Base-by-base conservation (phyloP, 1,139 yeast genomes). In the Diutina catenulata region DNA sequence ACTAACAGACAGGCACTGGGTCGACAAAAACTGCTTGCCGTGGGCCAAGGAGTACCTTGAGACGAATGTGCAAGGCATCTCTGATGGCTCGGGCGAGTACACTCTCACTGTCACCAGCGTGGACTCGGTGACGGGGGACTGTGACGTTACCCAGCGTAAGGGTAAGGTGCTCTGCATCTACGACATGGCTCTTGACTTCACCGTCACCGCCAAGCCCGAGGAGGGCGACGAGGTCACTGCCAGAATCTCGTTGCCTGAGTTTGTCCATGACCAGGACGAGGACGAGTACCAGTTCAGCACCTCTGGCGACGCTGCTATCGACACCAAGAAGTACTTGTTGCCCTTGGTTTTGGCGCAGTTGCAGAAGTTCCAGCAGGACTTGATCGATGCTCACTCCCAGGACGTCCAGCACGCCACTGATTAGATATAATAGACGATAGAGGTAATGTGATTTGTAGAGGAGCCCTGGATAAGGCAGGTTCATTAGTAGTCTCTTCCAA, bases 121-220 rank as follows among this genome's bases (percentile, higher is more conserved):
- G 9, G 64, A 62, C 28, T 59, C 73, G 3, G 63, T 80, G 13
- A 54, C 69, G 11, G 93, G 93, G 16, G 91, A 81, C 54, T 80
- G 91, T 49, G 83, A 80, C 47, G 88, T 81, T 11, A 76, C 84
- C 21, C 91, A 81, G 56, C 71, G 91, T 60, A 81, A 81, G 58
- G 91, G 88, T 9, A 79, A 76, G 56, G 84, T 78, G 13, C 71
- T 76, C 50, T 80, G 91, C 50, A 77, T 80, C 40, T 80, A 71
- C 49, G 93, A 81, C 52, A 55, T 81, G 69, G 62, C 59, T 38
- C 56, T 80, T 37, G 65, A 61, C 44, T 66, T 80, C 43, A 48
- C 60, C 14, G 60, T 76, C 14, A 51, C 55, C 16, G 69, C 68
- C 11, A 44, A 50, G 5, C 48, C 46, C 11, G 50, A 46, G 18